A percentile compares a stretch with the other conserved stretches of the same genome.
Evolutionary conservation across 345 rosid species (phyloP).

Genomic region (Physaria fendleri): DNA sequence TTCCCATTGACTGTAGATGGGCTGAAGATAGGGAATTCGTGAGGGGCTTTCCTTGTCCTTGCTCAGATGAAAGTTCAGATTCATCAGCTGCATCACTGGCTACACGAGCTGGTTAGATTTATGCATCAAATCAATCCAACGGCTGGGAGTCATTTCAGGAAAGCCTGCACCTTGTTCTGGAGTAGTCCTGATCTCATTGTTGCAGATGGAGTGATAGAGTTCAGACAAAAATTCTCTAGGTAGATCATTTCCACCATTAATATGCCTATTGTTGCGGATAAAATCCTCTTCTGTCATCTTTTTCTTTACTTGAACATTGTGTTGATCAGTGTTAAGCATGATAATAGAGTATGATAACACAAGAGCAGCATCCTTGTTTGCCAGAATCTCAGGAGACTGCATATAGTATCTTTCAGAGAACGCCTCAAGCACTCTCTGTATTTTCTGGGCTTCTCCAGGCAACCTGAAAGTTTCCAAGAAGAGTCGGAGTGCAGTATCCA

Average conservation of each 20-base stretch:
- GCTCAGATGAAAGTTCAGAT: slow-evolving; percentile 75
- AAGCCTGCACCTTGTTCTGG: slow-evolving; percentile 92
- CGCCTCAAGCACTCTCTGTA: slow-evolving; percentile 97
- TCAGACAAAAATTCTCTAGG: slow-evolving; percentile 86
- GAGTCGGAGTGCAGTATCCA: slow-evolving; percentile 89
- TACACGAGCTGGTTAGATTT: slow-evolving; percentile 95
- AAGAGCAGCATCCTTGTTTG: slow-evolving; percentile 95
- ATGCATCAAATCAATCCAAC: slow-evolving; percentile 98
- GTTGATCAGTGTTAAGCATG: slow-evolving; percentile 97
- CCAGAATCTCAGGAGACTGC: slow-evolving; percentile 86
- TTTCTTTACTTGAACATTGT: slow-evolving; percentile 94
- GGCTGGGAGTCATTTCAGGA: slow-evolving; percentile 99
- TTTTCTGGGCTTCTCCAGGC: slow-evolving; percentile 98
- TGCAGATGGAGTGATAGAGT: slow-evolving; percentile 82
- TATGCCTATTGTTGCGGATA: slow-evolving; percentile 86
- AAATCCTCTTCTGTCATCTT: slow-evolving; percentile 99
- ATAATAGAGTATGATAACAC: slow-evolving; percentile 88
- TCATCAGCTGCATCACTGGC: slow-evolving; percentile 99
- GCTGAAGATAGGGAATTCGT: slow-evolving; percentile 68
- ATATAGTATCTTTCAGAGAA: slow-evolving; percentile 96
- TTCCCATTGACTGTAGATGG: slow-evolving; percentile 75
- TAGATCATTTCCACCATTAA: slow-evolving; percentile 86
- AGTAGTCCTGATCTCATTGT: slow-evolving; percentile 94
- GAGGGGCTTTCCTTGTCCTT: slow-evolving; percentile 74
- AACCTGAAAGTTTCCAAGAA: slow-evolving; percentile 93